phyloP scores from a whole-genome alignment of 371 early-diverging fungal genomes.

The Mucor velutinosus region DNA sequence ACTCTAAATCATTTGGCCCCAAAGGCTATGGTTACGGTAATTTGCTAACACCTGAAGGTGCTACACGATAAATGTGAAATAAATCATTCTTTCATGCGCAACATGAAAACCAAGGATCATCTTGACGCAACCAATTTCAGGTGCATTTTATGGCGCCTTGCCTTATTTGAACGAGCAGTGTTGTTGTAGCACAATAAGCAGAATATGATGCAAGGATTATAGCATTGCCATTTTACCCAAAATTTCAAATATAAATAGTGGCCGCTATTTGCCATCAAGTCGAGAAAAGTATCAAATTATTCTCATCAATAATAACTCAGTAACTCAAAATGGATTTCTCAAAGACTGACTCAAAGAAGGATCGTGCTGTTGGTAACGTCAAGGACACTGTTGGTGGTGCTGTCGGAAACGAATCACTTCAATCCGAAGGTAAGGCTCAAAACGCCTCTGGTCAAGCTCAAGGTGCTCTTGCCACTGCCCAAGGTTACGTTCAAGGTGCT shows the following conservation, averaged over 20 bases:
- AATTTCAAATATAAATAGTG: not conserved
- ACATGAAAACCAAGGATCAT: not conserved
- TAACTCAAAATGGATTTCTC: constrained; percentile 16
- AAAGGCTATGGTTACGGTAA: constrained; percentile 43
- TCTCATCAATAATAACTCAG: not conserved
- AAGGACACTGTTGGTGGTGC: constrained; percentile 47
- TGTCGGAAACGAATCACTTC: constrained; percentile 48
- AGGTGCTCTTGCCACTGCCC: constrained; percentile 24
- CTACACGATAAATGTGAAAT: constrained; percentile 21
- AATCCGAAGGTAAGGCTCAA: constrained; percentile 39
- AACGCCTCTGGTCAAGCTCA: constrained; percentile 22
- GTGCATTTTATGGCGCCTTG: not conserved
- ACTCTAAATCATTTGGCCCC: constrained; percentile 47
- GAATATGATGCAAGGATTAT: not conserved
- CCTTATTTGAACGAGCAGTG: not conserved
- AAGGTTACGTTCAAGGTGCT: constrained; percentile 22
- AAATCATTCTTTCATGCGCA: not conserved
- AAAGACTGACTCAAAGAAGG: constrained; percentile 33
- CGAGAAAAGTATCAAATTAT: not conserved
- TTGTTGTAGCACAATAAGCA: not conserved
- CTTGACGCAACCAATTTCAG: not conserved
- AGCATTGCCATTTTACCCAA: not conserved
- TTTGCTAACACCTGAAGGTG: constrained; percentile 32
- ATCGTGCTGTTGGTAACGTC: constrained; percentile 37
- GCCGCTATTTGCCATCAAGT: not conserved